Base-by-base conservation (phyloP, 208 protist genomes). In the Porcisia deanei region DNA sequence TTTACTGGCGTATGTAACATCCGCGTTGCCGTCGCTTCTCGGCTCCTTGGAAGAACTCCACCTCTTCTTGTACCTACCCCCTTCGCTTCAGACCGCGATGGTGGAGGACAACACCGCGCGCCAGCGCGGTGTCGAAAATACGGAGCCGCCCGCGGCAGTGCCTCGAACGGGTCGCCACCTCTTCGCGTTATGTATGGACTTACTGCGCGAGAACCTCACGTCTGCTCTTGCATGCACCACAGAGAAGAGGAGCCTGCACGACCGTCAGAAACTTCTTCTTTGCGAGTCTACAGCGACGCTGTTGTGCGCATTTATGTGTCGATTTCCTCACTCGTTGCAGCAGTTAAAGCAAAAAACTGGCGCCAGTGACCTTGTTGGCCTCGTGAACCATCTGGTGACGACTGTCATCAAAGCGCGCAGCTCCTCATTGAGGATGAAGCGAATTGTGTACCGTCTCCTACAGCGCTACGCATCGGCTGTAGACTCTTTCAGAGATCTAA, bases 401-500 rank as follows among this genome's bases (percentile, higher is more conserved):
- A 71, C 73, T 43, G 61, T 82, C 25, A 4, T 75, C 2, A 49
- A 20, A 12, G 66, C 55, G 1, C 60, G 73, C 34, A 22, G n/a
- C 3, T 65, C 78, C 34, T 82, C 78, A 8, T 71, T 75, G 9
- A 43, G 71, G 45, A 77, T 82, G 78, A 61, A 57, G 43, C 68
- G 60, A 5, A 20, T 57, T 9, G 78, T 72, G 37, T 75, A 77
- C 53, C 34, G 45, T 9, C 60, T 82, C 25, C 61, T 82, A 47
- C 66, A 75, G 49, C 78, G 78, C 67, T 82, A 82, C 73, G 58
- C 54, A n/a, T 78, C 78, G 22, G 78, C 78, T 0, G 54, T 82
- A 12, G 68, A 78, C 1, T 69, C 73, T 53, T 18, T 82, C 7
- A 25, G 39, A 2, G 67, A 16, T 8, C 20, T 82, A 3, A 41